phyloP scores from a whole-genome alignment of 768 basidiomycete genomes.

The Russula ochroleuca region DNA sequence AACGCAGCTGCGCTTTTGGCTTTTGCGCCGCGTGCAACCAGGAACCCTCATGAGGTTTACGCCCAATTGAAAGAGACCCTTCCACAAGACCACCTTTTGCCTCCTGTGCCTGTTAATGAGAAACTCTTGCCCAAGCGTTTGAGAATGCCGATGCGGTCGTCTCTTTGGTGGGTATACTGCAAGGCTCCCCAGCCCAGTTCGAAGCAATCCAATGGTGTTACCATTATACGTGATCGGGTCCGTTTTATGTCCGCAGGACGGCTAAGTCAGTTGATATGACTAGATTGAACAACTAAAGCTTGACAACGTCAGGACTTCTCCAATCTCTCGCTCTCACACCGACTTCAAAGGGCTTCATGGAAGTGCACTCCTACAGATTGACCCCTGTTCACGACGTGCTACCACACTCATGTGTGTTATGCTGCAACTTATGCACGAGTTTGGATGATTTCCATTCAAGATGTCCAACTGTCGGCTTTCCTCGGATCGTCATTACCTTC shows the following conservation, averaged over 20 bases:
- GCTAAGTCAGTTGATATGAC: slow-evolving; percentile 1
- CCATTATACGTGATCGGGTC: slow-evolving; percentile 67
- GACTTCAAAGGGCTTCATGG: slow-evolving; percentile 33
- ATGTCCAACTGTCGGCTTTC: neutral
- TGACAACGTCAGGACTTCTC: slow-evolving; percentile 54
- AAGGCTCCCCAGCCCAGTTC: slow-evolving; percentile 53
- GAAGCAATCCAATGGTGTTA: slow-evolving; percentile 61
- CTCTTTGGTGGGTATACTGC: slow-evolving; percentile 66
- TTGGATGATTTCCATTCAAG: neutral
- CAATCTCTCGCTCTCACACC: slow-evolving; percentile 27
- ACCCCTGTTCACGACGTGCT: slow-evolving; percentile 31
- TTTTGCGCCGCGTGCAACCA: slow-evolving; percentile 49
- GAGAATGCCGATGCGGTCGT: slow-evolving; percentile 53
- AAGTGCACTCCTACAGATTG: slow-evolving; percentile 30
- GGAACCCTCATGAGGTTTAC: slow-evolving; percentile 47
- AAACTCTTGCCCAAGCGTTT: slow-evolving; percentile 47
- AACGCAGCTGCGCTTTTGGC: no score
- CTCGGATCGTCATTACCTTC: no score
- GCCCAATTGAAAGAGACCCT: slow-evolving; percentile 32
- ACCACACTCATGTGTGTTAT: slow-evolving; percentile 3
- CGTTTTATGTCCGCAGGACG: neutral
- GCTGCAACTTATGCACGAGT: no score
- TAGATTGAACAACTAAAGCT: slow-evolving; percentile 59
- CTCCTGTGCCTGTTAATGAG: slow-evolving; percentile 45
- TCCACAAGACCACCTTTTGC: slow-evolving; percentile 40